Base-by-base conservation (phyloP, 768 basidiomycete species). In the Auricularia sp. region DNA sequence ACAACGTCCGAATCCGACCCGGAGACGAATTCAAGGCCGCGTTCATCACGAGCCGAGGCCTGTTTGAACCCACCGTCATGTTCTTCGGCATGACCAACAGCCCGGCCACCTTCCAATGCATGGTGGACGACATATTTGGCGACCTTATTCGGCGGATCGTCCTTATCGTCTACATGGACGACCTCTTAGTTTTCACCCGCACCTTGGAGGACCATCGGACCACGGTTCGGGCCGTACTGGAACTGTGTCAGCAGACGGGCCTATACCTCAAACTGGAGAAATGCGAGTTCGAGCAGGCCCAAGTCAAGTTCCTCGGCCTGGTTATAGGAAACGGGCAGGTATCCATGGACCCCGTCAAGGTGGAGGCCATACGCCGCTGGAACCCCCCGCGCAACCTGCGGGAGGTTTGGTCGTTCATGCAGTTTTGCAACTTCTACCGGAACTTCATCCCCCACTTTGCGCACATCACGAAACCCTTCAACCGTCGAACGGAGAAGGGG, bases 1-100 rank as follows among this genome's bases (percentile, higher is more conserved):
- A 80, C 62, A 72, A 73, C 5, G 58, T 77, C 2, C 63, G 67
- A 1, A 76, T 82, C 61, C 73, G 73, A 13, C 71, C 76, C 54
- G 80, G 79, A 3, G 74, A 82, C 65, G 71, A 80, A 68, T 75
- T 71, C 73, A 82, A 79, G 66, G 78, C 74, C 1, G 77, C 73
- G 16, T 77, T 84, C 67, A 59, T 68, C 2, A 79, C 76, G 0
- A 67, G 72, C 16, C 67, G 67, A 3, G 79, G 80, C 1, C 67
- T 74, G 0, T 81, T 75, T 61, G 75, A 83, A 72, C 77, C 67
- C 44, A 66, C 67, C 24, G 78, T 77, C 36, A 81, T 78, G 78
- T 79, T 73, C 62, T 80, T 72, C 58, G 76, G 77, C 0, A 62
- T 74, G 18, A 75, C 67, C 37, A 80, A 82, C 63, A 69, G 69